Conservation (phyloP, 805 yeast species). For the Wickerhamomyces alni region DNA sequence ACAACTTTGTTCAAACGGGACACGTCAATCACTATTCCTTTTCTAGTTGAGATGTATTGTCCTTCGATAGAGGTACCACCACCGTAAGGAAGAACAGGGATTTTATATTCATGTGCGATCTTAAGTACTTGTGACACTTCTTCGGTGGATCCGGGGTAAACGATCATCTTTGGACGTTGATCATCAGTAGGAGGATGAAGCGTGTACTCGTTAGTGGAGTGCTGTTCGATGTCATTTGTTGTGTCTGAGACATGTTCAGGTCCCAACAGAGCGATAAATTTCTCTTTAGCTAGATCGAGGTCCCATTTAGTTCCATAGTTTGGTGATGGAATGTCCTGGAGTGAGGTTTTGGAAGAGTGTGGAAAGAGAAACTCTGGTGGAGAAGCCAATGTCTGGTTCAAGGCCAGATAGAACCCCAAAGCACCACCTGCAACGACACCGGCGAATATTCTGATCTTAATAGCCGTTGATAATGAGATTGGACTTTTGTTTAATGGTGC, state of each 20-base stretch:
- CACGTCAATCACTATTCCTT: slow-evolving; percentile 54
- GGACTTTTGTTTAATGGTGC: background rate
- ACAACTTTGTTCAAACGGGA: slow-evolving; percentile 55
- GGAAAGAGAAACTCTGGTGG: slow-evolving; percentile 26
- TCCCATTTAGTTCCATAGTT: slow-evolving; percentile 23
- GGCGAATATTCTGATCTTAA: slow-evolving; percentile 4
- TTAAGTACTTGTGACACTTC: slow-evolving; percentile 51
- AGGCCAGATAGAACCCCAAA: slow-evolving; percentile 20
- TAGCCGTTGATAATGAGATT: background rate
- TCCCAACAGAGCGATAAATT: slow-evolving; percentile 28
- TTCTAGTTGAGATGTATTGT: slow-evolving; percentile 54
- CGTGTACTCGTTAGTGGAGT: slow-evolving; percentile 42
- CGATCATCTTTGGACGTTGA: slow-evolving; percentile 28
- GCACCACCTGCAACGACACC: slow-evolving; percentile 16
- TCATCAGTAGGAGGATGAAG: slow-evolving; percentile 46
- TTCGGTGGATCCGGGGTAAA: slow-evolving; percentile 49
- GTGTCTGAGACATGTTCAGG: slow-evolving; percentile 21
- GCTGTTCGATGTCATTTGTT: slow-evolving; percentile 33
- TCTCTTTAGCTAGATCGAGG: slow-evolving; percentile 20
- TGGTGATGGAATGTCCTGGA: slow-evolving; percentile 20
- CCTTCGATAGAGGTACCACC: slow-evolving; percentile 69
- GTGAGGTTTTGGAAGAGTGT: slow-evolving; percentile 18
- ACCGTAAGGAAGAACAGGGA: slow-evolving; percentile 59
- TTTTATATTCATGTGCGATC: slow-evolving; percentile 43
- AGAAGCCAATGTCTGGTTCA: slow-evolving; percentile 16